Base-by-base conservation (phyloP, 768 basidiomycete genomes). In the Tricholomella constricta region DNA sequence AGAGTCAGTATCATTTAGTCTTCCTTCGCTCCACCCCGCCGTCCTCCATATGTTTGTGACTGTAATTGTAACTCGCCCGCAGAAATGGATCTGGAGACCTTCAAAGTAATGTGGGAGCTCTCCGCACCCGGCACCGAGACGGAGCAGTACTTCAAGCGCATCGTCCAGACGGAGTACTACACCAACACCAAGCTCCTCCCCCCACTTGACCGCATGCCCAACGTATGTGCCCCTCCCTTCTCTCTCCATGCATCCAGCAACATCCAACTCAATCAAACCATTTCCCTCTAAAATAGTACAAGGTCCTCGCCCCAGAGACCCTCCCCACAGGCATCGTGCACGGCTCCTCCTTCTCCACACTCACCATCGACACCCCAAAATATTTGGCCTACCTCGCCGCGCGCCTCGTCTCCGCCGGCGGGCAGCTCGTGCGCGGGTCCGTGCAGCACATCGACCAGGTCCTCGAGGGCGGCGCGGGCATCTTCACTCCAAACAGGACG, bases 51-150 rank as follows among this genome's bases (percentile, higher is more conserved):
- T 36, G n/a, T 25, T 40, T 51, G 11, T 20, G 43, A 26, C 8
- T 20, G 27, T 37, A 19, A 46, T 42, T n/a, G 52, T 26, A 11
- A 40, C 56, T 52, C 15, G 35, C 23, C 25, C 6, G 27, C 37
- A 92, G 89, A 72, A 11, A 73, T 90, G 57, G 88, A 91, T 63
- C 70, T 78, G 49, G 84, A 84, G 53, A 92, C 89, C 1, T 91
- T 94, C 66, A 67, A 84, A n/a, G 72, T 69, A 3, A 82, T 93
- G 80, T 90, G 87, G 87, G 72, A 79, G 52, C 72, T 91, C 56
- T 91, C 90, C 0, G 78, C 75, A 4, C 82, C 82, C 0, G 81
- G 79, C 2, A 73, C 73, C 27, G 72, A 73, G 10, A 76, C 80
- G 0, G 82, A 88, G 54, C 74, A 77, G 20, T 84, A 80, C 53